Evolutionary conservation across 139 green algal species (phyloP).

Genomic region (Tetradesmus obliquus): DNA sequence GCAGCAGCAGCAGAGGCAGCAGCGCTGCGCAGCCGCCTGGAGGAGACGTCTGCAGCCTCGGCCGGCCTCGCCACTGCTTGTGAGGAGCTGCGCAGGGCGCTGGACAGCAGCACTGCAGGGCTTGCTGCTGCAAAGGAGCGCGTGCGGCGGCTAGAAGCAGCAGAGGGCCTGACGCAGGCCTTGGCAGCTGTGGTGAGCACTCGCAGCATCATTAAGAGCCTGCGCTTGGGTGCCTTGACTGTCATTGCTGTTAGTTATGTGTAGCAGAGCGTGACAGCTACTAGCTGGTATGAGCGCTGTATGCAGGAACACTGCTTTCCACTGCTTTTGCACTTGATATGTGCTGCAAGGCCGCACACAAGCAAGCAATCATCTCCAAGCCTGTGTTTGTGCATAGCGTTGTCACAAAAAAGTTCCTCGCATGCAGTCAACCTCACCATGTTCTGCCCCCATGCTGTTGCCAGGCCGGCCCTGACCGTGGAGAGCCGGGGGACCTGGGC

Average conservation of each 20-base stretch:
- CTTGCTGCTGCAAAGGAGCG: background rate
- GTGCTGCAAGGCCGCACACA: too few species aligned
- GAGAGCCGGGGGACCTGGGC: background rate
- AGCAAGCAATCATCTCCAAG: too few species aligned
- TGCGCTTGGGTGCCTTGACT: too few species aligned
- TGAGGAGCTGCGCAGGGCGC: background rate
- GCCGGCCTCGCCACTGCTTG: background rate
- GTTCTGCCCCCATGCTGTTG: background rate
- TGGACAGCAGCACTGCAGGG: background rate
- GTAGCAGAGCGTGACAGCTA: too few species aligned
- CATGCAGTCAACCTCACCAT: too few species aligned
- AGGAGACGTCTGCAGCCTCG: background rate
- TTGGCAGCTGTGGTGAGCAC: background rate
- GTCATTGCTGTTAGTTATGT: too few species aligned
- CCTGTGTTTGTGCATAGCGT: too few species aligned
- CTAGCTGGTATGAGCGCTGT: too few species aligned
- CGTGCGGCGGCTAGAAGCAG: background rate
- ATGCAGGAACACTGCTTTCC: too few species aligned
- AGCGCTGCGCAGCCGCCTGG: background rate
- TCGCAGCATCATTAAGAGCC: too few species aligned
- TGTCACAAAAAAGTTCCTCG: too few species aligned
- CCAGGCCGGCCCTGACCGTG: background rate
- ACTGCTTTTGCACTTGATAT: too few species aligned
- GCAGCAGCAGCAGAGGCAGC: slow-evolving; percentile 10
- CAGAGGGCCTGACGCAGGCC: background rate